A percentile compares a stretch with the other conserved stretches of the same genome.
phyloP scores from a whole-genome alignment of 768 basidiomycete species.

The Gloeophyllum trabeum region DNA sequence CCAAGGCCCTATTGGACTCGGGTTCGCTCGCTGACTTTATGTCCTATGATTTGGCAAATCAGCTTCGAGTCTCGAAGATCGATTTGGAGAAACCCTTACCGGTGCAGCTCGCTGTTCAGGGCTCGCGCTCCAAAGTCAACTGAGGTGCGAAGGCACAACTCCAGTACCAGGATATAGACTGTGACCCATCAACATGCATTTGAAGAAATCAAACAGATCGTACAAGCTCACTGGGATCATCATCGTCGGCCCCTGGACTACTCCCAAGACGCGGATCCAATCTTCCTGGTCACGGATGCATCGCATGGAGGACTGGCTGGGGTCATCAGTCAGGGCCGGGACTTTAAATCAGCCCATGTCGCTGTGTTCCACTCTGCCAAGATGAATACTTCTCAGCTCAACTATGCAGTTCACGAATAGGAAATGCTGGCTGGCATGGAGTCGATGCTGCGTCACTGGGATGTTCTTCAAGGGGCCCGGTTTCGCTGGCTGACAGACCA shows the following conservation, averaged over 20 bases:
- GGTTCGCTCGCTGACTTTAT: constrained; percentile 11
- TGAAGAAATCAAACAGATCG: constrained; percentile 10
- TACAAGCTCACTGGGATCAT: constrained; percentile 4
- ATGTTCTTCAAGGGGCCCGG: constrained; percentile 3
- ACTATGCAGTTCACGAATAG: constrained; percentile 15
- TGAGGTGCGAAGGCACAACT: constrained; percentile 13
- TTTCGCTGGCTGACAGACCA: constrained; percentile 4
- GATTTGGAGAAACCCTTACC: constrained; percentile 8
- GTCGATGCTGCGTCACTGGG: fast-evolving
- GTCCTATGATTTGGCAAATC: constrained; percentile 8
- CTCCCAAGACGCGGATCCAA: constrained; percentile 9
- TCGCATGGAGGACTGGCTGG: constrained; percentile 16
- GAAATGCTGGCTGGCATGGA: not conserved
- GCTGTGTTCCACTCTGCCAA: constrained; percentile 19
- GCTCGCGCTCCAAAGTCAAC: constrained; percentile 27
- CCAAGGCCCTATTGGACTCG: constrained; percentile 7
- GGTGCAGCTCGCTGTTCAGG: constrained; percentile 23
- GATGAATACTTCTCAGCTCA: constrained; percentile 16
- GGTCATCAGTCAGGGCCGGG: constrained; percentile 17
- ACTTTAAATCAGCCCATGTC: constrained; percentile 13
- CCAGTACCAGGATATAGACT: constrained; percentile 22
- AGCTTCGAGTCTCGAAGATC: constrained; percentile 6
- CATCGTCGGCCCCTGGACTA: constrained; percentile 7
- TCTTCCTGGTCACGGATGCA: constrained; percentile 18
- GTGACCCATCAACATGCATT: constrained; percentile 9